These are phyloP conservation scores for Penicillium ochrochloron DNA, from an alignment of 495 filamentous ascomycete species.

Conservation along the genomic window DNA sequence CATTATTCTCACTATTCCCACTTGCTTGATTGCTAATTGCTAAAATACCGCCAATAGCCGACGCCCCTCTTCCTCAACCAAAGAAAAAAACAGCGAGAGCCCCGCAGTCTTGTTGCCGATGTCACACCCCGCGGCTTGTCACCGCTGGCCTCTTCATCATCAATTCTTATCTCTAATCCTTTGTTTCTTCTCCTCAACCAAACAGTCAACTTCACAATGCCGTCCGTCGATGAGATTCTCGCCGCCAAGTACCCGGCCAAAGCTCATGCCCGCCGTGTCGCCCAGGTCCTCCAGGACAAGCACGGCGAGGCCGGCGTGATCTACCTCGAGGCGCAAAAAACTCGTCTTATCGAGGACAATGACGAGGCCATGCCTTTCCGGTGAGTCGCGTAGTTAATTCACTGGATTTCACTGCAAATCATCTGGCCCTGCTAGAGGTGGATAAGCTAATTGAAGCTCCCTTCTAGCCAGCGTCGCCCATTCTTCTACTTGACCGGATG, in stretches of 20 bases:
- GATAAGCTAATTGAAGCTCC: slow-evolving; percentile 11
- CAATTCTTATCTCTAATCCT: background rate
- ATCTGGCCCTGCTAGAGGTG: background rate
- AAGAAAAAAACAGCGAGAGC: background rate
- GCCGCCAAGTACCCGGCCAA: slow-evolving; percentile 94
- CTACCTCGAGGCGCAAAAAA: slow-evolving; percentile 87
- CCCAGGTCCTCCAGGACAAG: slow-evolving; percentile 62
- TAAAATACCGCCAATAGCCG: slow-evolving; percentile 4
- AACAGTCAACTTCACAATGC: slow-evolving; percentile 30
- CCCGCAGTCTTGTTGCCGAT: background rate
- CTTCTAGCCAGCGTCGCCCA: slow-evolving; percentile 71
- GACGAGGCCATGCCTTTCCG: slow-evolving; percentile 78
- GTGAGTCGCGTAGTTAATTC: slow-evolving; percentile 42
- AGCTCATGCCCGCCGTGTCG: slow-evolving; percentile 81
- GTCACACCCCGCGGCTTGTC: background rate
- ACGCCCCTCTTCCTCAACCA: slow-evolving; percentile 3
- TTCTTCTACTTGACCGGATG: slow-evolving; percentile 97
- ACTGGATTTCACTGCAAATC: slow-evolving; percentile 16
- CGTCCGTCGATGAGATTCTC: slow-evolving; percentile 51
- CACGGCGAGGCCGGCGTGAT: slow-evolving; percentile 51
- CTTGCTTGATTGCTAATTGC: background rate
- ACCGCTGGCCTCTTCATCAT: background rate
- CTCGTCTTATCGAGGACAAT: slow-evolving; percentile 78
- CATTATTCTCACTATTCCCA: too few species aligned
- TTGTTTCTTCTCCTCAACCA: background rate